These are phyloP conservation scores for Sporobolus alterniflorus DNA, from an alignment of 202 grass and related monocot genomes.

Conservation along the genomic window DNA sequence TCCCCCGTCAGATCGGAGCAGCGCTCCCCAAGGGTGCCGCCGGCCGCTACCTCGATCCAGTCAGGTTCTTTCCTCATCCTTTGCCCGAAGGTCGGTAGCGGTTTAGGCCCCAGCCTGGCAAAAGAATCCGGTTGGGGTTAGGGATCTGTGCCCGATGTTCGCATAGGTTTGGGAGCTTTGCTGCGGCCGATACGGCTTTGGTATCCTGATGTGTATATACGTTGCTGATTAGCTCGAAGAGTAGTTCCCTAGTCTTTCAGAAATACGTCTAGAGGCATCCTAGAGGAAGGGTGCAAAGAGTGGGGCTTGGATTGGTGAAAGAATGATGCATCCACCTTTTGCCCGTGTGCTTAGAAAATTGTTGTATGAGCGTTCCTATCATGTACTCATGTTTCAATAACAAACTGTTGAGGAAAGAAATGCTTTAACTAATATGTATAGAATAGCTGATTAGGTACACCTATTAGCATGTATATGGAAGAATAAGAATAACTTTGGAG, in stretches of 20 bases:
- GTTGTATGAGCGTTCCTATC: not conserved
- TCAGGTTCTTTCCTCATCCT: not conserved
- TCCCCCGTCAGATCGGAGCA: not conserved
- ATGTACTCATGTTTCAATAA: not conserved
- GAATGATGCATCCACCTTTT: too few species aligned
- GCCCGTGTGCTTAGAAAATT: not conserved
- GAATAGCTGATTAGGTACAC: not conserved
- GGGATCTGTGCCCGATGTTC: not conserved
- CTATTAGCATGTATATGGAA: not conserved
- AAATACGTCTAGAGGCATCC: too few species aligned
- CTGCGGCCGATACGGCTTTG: too few species aligned
- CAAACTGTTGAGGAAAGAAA: not conserved
- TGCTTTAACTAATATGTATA: not conserved
- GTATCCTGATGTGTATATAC: too few species aligned
- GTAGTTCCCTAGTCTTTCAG: too few species aligned
- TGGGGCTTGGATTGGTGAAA: too few species aligned
- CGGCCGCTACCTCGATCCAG: not conserved
- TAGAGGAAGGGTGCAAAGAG: too few species aligned
- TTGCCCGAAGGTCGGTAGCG: not conserved
- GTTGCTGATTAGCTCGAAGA: too few species aligned
- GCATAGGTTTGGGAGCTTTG: not conserved
- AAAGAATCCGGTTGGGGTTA: not conserved
- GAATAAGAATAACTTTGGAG: too few species aligned
- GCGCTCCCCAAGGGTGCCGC: too few species aligned
- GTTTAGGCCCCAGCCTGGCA: not conserved